A percentile compares a stretch with the other conserved stretches of the same genome.
Conservation (phyloP, 164 flowering plant genomes). For the Magnolia kwangsiensis region DNA sequence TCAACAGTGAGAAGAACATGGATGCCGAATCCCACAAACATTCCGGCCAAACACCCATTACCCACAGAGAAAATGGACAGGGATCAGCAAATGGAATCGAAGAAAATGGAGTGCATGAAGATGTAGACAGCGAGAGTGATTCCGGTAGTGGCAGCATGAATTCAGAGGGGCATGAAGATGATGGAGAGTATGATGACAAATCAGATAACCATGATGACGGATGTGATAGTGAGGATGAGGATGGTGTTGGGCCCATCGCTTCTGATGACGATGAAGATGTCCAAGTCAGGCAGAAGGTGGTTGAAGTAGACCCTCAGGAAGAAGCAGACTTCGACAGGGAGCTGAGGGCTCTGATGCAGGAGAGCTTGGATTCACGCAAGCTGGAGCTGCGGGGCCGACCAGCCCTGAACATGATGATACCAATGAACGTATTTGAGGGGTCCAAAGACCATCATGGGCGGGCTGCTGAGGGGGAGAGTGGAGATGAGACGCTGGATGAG, state of each 20-base stretch:
- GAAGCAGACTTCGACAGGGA: conserved; percentile 85
- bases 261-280: conserved; percentile 94
- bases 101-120: conserved; percentile 61
- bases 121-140: conserved; percentile 62
- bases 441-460: conserved; percentile 70
- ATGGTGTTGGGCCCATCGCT: conserved; percentile 48
- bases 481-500: conserved; percentile 77
- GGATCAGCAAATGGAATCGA: conserved; percentile 45
- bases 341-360: conserved; percentile 84
- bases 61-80: conserved; percentile 42
- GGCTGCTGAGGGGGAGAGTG: conserved; percentile 77
- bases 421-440: conserved; percentile 88
- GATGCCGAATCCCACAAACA: conserved; percentile 48
- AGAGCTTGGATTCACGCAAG: conserved; percentile 87
- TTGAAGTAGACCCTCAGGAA: conserved; percentile 72
- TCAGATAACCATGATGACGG: conserved; percentile 55
- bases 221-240: conserved; percentile 63
- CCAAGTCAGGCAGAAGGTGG: conserved; percentile 69
- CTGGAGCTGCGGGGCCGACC: conserved; percentile 77
- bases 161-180: conserved; percentile 47
- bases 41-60: conserved; percentile 30
- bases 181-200: conserved; percentile 59
- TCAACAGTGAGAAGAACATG: conserved; percentile 49
- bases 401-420: conserved; percentile 80
- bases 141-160: conserved; percentile 73